Percentiles rank a stretch among this genome's conserved stretches.
These are phyloP conservation scores for Ophiostoma himal-ulmi DNA, from an alignment of 2,329 filamentous ascomycete species.

Conservation along the genomic window DNA sequence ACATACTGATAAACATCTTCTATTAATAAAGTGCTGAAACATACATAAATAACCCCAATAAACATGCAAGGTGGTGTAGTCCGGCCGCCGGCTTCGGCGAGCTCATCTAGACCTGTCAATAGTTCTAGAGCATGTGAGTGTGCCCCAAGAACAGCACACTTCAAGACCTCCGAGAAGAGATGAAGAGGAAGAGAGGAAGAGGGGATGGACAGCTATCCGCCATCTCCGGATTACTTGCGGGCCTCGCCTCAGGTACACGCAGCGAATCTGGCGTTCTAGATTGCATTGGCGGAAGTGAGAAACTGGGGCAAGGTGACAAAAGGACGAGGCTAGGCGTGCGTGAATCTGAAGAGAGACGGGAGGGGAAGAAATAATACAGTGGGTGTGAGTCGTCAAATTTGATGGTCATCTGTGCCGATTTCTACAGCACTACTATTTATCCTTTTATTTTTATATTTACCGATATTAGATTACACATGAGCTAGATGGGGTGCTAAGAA, in stretches of 20 bases:
- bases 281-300: not conserved
- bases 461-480: not conserved
- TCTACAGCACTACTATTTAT: not conserved
- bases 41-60: not conserved
- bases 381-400: conserved; percentile 2
- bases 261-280: conserved; percentile 13
- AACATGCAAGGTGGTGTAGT: not conserved
- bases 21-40: not conserved
- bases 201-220: conserved; percentile 10
- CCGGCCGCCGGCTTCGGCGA: not conserved
- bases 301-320: conserved; percentile 8
- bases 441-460: not conserved
- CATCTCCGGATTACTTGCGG: conserved; percentile 12
- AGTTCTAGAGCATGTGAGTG: not conserved
- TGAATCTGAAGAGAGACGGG: not conserved
- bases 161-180: not conserved
- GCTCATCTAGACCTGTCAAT: conserved; percentile 7
- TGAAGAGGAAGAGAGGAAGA: not conserved
- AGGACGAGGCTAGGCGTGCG: conserved; percentile 9
- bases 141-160: not conserved
- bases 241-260: conserved; percentile 8
- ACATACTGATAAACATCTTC: not conserved
- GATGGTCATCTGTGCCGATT: conserved; percentile 4
- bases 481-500: not conserved
- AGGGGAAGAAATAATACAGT: not conserved